Percentiles rank a stretch among this genome's conserved stretches.
These are phyloP conservation scores for Entrophospora sp. DNA, from an alignment of 192 early-diverging fungal genomes.

Conservation along the genomic window DNA sequence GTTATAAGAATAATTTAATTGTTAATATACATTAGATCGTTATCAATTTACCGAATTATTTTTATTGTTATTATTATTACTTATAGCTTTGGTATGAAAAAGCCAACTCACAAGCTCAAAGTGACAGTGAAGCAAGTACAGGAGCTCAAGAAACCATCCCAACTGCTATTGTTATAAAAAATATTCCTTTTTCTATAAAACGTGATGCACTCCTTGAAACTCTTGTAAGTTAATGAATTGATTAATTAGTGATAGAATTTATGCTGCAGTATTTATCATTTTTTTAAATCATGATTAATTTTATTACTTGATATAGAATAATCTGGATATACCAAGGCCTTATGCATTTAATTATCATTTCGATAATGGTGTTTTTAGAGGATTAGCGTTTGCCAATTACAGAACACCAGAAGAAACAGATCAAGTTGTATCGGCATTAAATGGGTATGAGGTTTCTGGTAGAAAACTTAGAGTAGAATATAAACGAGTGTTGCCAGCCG, in stretches of 20 bases:
- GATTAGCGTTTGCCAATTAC: constrained; percentile 75
- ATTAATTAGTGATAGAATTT: no score
- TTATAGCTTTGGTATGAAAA: constrained; percentile 21
- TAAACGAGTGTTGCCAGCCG: constrained; percentile 64
- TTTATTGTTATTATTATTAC: background rate
- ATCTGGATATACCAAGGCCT: constrained; percentile 60
- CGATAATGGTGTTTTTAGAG: constrained; percentile 71
- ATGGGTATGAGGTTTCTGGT: constrained; percentile 61
- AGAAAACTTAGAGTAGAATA: constrained; percentile 73
- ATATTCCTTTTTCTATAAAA: constrained; percentile 74
- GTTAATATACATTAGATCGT: no score
- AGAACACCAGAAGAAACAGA: constrained; percentile 68
- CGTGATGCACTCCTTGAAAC: constrained; percentile 63
- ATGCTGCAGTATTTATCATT: no score
- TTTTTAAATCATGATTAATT: constrained; percentile 2
- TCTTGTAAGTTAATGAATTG: constrained; percentile 33
- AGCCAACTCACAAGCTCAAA: constrained; percentile 5
- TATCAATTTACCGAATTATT: background rate
- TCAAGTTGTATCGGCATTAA: constrained; percentile 55
- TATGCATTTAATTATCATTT: constrained; percentile 82
- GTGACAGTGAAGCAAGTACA: constrained; percentile 17
- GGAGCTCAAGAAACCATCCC: constrained; percentile 44
- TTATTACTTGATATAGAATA: constrained; percentile 22
- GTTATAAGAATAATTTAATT: no score
- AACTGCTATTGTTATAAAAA: constrained; percentile 75